Percentiles rank a stretch among this genome's conserved stretches.
Conservation (phyloP, 2,329 filamentous ascomycete genomes). For the Fusarium pseudonygamai region DNA sequence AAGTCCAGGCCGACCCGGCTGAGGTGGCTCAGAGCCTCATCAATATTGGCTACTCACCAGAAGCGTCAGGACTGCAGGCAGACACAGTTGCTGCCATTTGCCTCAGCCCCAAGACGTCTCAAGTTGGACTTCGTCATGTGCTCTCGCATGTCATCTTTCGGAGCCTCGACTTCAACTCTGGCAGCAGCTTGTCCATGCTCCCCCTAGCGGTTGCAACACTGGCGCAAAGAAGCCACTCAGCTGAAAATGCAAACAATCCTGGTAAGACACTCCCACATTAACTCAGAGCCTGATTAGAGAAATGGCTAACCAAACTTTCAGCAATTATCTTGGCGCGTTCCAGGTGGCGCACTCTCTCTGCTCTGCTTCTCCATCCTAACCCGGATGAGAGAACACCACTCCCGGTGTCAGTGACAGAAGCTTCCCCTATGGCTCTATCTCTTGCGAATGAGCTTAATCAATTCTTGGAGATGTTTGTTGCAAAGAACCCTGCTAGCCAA, state of each 20-base stretch:
- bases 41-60: constrained; percentile 41
- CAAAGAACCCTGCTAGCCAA: constrained; percentile 35
- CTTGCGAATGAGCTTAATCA: constrained; percentile 48
- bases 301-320: background rate
- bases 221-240: constrained; percentile 42
- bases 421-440: constrained; percentile 44
- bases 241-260: constrained; percentile 40
- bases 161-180: constrained; percentile 46
- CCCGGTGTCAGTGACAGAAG: constrained; percentile 40
- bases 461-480: constrained; percentile 49
- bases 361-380: constrained; percentile 53
- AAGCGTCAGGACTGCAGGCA: constrained; percentile 8
- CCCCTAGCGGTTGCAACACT: constrained; percentile 48
- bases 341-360: constrained; percentile 55
- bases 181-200: constrained; percentile 48
- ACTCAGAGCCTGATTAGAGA: background rate
- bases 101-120: constrained; percentile 46
- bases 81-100: constrained; percentile 44
- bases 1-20: constrained; percentile 27
- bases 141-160: constrained; percentile 49
- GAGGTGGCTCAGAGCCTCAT: constrained; percentile 39
- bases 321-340: constrained; percentile 47
- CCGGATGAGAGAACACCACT: constrained; percentile 51
- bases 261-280: constrained; percentile 41
- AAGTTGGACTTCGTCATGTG: constrained; percentile 50